Conservation (phyloP, 805 yeast genomes). For the Blastobotrys muscicola region DNA sequence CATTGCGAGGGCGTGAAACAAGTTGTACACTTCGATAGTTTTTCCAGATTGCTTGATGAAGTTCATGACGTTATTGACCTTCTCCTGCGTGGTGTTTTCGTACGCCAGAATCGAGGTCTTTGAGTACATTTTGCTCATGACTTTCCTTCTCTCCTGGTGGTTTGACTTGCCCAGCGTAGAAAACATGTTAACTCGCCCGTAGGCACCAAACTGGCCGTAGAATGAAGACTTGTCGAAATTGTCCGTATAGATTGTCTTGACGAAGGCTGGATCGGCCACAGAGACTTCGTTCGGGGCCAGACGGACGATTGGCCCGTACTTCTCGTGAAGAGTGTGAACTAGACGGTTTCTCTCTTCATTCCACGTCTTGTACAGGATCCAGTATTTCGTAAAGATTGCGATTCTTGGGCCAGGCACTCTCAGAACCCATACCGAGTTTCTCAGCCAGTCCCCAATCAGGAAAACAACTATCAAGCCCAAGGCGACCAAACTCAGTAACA, state of each 20-base stretch:
- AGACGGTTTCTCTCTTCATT: slow-evolving; percentile 39
- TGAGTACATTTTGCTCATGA: slow-evolving; percentile 36
- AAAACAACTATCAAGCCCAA: too few relatives aligned
- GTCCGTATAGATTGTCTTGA: slow-evolving; percentile 48
- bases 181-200: slow-evolving; percentile 50
- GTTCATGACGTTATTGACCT: slow-evolving; percentile 26
- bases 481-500: too few relatives aligned
- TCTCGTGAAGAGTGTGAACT: slow-evolving; percentile 41
- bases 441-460: not conserved
- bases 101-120: slow-evolving; percentile 30
- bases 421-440: not conserved
- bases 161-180: slow-evolving; percentile 40
- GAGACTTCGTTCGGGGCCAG: slow-evolving; percentile 55
- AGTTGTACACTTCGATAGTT: slow-evolving; percentile 45
- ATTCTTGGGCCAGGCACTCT: slow-evolving; percentile 15
- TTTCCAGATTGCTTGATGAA: slow-evolving; percentile 17
- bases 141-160: slow-evolving; percentile 38
- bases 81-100: slow-evolving; percentile 28
- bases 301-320: slow-evolving; percentile 55
- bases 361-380: slow-evolving; percentile 35
- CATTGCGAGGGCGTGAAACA: slow-evolving; percentile 67
- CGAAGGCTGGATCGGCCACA: slow-evolving; percentile 39
- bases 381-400: slow-evolving; percentile 9
- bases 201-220: slow-evolving; percentile 52
- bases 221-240: slow-evolving; percentile 48